Conservation (phyloP, 2,329 filamentous ascomycete species). For the Penicillium sp. region DNA sequence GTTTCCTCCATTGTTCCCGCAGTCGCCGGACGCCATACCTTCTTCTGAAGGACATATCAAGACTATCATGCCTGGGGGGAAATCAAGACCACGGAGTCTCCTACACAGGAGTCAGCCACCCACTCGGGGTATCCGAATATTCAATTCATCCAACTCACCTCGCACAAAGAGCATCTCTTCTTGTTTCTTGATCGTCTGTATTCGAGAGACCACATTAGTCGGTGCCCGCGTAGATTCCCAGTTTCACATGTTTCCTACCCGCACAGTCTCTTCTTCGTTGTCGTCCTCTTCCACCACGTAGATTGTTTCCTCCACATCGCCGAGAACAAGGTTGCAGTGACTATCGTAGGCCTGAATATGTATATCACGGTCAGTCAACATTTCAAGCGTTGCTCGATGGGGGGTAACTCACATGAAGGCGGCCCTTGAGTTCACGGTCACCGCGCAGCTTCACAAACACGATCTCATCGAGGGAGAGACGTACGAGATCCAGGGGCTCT, state of each 20-base stretch:
- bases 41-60: slow-evolving; percentile 15
- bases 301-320: slow-evolving; percentile 96
- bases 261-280: slow-evolving; percentile 70
- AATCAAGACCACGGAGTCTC: slow-evolving; percentile 71
- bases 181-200: slow-evolving; percentile 87
- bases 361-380: slow-evolving; percentile 17
- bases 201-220: slow-evolving; percentile 11
- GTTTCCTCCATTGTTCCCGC: slow-evolving; percentile 3
- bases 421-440: slow-evolving; percentile 91
- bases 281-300: slow-evolving; percentile 88
- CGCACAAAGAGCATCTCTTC: slow-evolving; percentile 98
- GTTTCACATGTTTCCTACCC: slow-evolving; percentile 51
- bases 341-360: slow-evolving; percentile 83
- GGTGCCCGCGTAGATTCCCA: not conserved
- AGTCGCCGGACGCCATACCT: slow-evolving; percentile 22
- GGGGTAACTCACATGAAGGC: slow-evolving; percentile 72
- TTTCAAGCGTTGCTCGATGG: not conserved
- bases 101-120: slow-evolving; percentile 47
- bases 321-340: slow-evolving; percentile 94
- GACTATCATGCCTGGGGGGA: slow-evolving; percentile 56
- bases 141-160: slow-evolving; percentile 57
- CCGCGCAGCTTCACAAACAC: slow-evolving; percentile 97
- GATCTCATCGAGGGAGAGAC: slow-evolving; percentile 88
- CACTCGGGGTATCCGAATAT: not conserved
- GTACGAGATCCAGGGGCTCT: slow-evolving; percentile 93